Base-by-base conservation (phyloP, 768 basidiomycete genomes). In the Boletus subparvulus region DNA sequence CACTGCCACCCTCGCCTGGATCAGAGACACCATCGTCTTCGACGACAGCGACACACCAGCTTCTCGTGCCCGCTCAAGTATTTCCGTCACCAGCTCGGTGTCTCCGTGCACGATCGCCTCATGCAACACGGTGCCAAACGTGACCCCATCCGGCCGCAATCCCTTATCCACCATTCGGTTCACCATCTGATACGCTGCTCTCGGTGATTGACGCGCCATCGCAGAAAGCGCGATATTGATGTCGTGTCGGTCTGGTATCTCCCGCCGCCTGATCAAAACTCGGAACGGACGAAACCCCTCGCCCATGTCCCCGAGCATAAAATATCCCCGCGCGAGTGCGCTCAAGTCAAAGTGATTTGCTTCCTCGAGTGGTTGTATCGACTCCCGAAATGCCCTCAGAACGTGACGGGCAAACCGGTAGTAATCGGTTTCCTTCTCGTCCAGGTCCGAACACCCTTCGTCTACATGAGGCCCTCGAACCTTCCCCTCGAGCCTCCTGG, bases 121-220 rank as follows among this genome's bases (percentile, higher is more conserved):
- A 58, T 87, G 84, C 56, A 90, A 71, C 42, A 87, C 78, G 0
- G 85, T 87, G 32, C 83, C 85, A 69, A 80, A 83, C 42, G 82
- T 80, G 36, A 83, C 76, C 21, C 69, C 71, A 64, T 84, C 81
- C 1, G 86, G 86, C 39, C 62, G 64, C 30, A 86, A 57, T 17
- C 84, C 83, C 26, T 63, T 61, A 16, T 69, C 61, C 2, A 73
- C 61, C 83, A 89, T 87, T 33, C 75, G 74, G 52, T 74, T 63
- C n/a, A 90, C 66, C 62, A 84, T 73, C 17, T 58, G 62, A 21
- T 71, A 73, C 1, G 83, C 88, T 16, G 63, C 63, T 12, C 70
- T 69, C 21, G 85, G 80, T 42, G 79, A 71, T 58, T 77, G 67
- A 55, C 76, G 73, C 28, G 86, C 80, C 50, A 88, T 68, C 11